These are phyloP conservation scores for Globisporangium okanoganense DNA, from an alignment of 352 stramenopile genomes.

Conservation along the genomic window DNA sequence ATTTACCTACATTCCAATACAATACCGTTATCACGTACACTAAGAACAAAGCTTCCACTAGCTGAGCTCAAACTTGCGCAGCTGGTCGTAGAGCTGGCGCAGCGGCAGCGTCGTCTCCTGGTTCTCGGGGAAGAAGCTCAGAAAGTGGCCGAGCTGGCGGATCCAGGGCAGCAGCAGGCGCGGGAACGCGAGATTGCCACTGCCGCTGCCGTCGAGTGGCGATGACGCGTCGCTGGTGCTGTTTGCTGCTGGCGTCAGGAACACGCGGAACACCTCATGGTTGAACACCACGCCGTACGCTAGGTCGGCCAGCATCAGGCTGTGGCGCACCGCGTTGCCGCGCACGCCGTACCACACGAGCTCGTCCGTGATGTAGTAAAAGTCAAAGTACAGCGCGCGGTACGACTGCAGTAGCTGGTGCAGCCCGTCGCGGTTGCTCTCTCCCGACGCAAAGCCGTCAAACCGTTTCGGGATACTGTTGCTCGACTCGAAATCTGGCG, in stretches of 20 bases:
- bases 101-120: conserved; percentile 78
- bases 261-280: conserved; percentile 80
- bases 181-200: conserved; percentile 34
- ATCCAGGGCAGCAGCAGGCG: conserved; percentile 80
- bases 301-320: conserved; percentile 74
- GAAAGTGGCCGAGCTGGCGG: conserved; percentile 81
- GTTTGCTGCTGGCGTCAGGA: conserved; percentile 23
- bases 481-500: conserved; percentile 36
- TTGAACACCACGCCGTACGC: conserved; percentile 84
- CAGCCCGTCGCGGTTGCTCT: conserved; percentile 34
- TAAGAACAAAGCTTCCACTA: conserved; percentile 2
- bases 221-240: conserved; percentile 13
- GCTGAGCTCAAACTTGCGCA: conserved; percentile 64
- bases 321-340: conserved; percentile 77
- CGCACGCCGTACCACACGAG: conserved; percentile 86
- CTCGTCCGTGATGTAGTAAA: conserved; percentile 90
- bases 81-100: conserved; percentile 74
- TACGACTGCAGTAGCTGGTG: conserved; percentile 74
- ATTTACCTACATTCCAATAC: too few relatives aligned
- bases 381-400: conserved; percentile 85
- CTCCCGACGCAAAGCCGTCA: conserved; percentile 14
- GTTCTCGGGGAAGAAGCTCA: conserved; percentile 86
- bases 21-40: too few relatives aligned
- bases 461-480: conserved; percentile 9
- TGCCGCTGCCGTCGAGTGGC: conserved; percentile 6